Evolutionary conservation across 257 asterid genomes (phyloP).

Genomic region (Henckelia pumila): DNA sequence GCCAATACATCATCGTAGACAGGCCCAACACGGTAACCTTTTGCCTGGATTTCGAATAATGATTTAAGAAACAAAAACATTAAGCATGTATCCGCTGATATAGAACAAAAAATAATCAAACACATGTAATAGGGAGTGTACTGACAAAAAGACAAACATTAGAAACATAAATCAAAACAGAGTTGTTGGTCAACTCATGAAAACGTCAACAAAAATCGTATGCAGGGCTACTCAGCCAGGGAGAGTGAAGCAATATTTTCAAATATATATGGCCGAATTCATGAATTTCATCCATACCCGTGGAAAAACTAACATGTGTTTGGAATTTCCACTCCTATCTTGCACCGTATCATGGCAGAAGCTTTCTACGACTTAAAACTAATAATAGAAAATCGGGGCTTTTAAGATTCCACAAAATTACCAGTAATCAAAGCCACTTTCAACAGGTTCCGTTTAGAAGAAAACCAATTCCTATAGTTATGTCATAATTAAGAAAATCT

Average conservation of each 20-base stretch:
- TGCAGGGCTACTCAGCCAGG: neutral
- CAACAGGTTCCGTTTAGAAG: neutral
- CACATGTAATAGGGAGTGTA: neutral
- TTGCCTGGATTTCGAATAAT: slow-evolving; percentile 58
- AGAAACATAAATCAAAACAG: no score
- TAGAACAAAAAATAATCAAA: slow-evolving; percentile 21
- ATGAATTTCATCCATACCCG: slow-evolving; percentile 7
- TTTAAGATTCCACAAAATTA: neutral
- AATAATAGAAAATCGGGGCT: neutral
- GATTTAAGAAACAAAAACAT: slow-evolving; percentile 20
- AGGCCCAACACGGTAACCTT: slow-evolving; percentile 99
- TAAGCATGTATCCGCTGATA: slow-evolving; percentile 19
- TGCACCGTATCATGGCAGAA: neutral
- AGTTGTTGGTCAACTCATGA: no score
- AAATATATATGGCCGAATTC: neutral
- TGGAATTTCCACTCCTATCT: neutral
- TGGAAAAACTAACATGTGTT: neutral
- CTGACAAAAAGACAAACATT: no score
- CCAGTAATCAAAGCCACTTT: neutral
- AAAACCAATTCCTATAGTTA: neutral
- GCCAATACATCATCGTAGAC: slow-evolving; percentile 99
- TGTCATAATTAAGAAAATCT: neutral
- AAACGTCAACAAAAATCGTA: no score
- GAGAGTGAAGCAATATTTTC: slow-evolving; percentile 1
- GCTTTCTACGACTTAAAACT: neutral